Percentiles rank a stretch among this genome's conserved stretches.
phyloP scores from a whole-genome alignment of 257 asterid species.

The Eucommia ulmoides region DNA sequence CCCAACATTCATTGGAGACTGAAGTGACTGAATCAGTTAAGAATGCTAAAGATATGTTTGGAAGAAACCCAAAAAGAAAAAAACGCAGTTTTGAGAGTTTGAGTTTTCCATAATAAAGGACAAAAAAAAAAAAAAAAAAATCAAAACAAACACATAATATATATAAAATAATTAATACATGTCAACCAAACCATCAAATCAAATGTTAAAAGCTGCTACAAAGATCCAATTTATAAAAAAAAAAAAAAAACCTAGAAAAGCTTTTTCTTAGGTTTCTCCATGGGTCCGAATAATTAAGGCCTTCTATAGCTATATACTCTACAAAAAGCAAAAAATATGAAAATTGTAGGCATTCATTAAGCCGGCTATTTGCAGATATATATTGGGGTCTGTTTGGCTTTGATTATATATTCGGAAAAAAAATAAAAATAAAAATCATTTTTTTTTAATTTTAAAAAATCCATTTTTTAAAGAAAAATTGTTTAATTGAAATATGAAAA shows the following conservation, averaged over 20 bases:
- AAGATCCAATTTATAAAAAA: slow-evolving; percentile 3
- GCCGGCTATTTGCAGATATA: not conserved
- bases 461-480: no score
- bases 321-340: not conserved
- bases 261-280: not conserved
- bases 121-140: not conserved
- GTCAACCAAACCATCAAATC: slow-evolving; percentile 33
- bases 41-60: no score
- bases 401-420: no score
- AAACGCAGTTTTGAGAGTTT: slow-evolving; percentile 13
- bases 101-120: slow-evolving; percentile 15
- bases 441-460: no score
- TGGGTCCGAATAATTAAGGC: not conserved
- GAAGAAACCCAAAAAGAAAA: no score
- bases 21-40: slow-evolving; percentile 61
- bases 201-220: slow-evolving; percentile 8
- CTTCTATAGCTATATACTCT: slow-evolving; percentile 1
- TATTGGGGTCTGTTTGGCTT: no score
- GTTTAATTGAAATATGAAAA: no score
- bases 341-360: slow-evolving; percentile 4
- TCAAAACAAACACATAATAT: slow-evolving; percentile 46
- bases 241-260: not conserved
- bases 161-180: slow-evolving; percentile 24
- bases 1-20: slow-evolving; percentile 18
- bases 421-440: no score